phyloP scores from a whole-genome alignment of 331 rosid species.

The Quercus lobata region DNA sequence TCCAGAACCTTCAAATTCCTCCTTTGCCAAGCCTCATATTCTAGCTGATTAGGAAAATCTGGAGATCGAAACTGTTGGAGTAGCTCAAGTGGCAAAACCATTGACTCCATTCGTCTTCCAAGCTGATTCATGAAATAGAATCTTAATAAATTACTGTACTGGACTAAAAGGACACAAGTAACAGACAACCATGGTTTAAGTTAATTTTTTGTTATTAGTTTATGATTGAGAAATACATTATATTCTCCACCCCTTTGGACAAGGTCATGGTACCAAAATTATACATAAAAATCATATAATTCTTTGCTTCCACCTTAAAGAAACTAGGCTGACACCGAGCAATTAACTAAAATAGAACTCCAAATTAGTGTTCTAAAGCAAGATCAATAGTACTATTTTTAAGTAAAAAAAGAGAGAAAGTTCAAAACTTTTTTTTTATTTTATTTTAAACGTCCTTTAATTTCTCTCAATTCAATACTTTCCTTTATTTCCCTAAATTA shows the following conservation, averaged over 20 bases:
- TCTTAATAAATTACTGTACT: conserved; percentile 22
- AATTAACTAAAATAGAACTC: background rate
- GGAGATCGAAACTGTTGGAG: conserved; percentile 73
- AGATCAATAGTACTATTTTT: background rate
- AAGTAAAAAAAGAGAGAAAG: too few species aligned
- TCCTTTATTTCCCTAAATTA: too few species aligned
- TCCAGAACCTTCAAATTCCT: conserved; percentile 82
- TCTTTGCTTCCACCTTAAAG: background rate
- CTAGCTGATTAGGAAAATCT: conserved; percentile 77
- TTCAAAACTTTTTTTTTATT: too few species aligned
- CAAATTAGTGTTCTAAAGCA: background rate
- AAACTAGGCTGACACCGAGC: background rate
- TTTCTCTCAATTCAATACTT: too few species aligned
- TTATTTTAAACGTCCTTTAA: too few species aligned
- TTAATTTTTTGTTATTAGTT: too few species aligned
- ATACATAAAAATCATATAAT: background rate
- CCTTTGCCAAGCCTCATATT: conserved; percentile 70
- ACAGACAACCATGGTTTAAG: background rate
- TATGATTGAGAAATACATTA: too few species aligned
- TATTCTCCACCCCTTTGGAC: too few species aligned
- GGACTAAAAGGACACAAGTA: conserved; percentile 12
- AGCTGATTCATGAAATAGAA: conserved; percentile 52
- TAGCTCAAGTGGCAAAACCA: conserved; percentile 93
- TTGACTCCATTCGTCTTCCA: conserved; percentile 85
- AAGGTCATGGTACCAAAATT: too few species aligned